A percentile compares a stretch with the other conserved stretches of the same genome.
These are phyloP conservation scores for Fusarium setosum DNA, from an alignment of 2,329 filamentous ascomycete species.

Conservation along the genomic window DNA sequence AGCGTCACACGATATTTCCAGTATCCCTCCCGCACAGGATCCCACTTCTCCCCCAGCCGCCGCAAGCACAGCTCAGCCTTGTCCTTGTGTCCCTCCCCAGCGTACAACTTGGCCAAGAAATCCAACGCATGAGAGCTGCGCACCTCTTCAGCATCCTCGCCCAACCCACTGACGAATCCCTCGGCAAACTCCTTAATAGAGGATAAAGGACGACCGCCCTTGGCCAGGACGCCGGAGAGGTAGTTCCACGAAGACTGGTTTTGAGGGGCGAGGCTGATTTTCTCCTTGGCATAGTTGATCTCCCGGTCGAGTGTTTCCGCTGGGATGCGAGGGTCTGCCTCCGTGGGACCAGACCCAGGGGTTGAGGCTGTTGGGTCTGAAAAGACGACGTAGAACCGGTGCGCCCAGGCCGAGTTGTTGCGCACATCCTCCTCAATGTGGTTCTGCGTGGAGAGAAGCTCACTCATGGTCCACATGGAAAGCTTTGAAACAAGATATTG, in stretches of 20 bases:
- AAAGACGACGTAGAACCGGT: conserved; percentile 94
- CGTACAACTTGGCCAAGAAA: conserved; percentile 76
- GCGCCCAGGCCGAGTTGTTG: conserved; percentile 98
- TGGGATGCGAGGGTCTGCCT: conserved; percentile 67
- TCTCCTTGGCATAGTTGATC: conserved; percentile 77
- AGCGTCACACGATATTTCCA: conserved; percentile 74
- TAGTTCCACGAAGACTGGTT: conserved; percentile 98
- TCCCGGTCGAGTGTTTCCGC: conserved; percentile 77
- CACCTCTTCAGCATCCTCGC: conserved; percentile 62
- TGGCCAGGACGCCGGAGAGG: conserved; percentile 78
- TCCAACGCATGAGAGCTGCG: conserved; percentile 76
- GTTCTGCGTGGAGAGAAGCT: conserved; percentile 77
- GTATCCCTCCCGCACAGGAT: conserved; percentile 90
- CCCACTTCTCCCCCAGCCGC: conserved; percentile 85
- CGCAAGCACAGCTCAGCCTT: conserved; percentile 77
- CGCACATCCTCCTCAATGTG: conserved; percentile 85
- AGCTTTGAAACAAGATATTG: conserved; percentile 75
- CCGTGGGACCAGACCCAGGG: conserved; percentile 59
- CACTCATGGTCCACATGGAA: conserved; percentile 76
- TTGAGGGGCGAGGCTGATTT: conserved; percentile 84
- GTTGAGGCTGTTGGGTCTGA: conserved; percentile 66
- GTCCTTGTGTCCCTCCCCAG: conserved; percentile 64
- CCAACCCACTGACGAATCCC: conserved; percentile 62
- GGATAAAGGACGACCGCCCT: conserved; percentile 66
- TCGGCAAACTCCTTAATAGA: conserved; percentile 60